These are phyloP conservation scores for Pythium guiyangense DNA, from an alignment of 352 stramenopile species.

Conservation along the genomic window DNA sequence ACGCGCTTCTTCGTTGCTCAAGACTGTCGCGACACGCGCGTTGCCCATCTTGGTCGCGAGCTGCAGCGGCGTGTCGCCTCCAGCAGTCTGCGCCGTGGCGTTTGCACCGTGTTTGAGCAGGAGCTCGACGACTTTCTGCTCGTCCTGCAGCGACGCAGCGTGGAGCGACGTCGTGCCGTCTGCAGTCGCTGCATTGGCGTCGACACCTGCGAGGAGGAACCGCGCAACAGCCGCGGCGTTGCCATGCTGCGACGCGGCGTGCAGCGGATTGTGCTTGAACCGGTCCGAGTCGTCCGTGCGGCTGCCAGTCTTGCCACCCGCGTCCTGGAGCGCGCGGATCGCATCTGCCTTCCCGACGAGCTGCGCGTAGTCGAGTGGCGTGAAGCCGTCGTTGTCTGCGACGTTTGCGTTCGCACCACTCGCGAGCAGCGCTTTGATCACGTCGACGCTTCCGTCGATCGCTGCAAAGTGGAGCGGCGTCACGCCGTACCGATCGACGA, in stretches of 20 bases:
- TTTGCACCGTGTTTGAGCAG: constrained; percentile 1
- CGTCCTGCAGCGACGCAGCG: background rate
- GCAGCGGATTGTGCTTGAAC: background rate
- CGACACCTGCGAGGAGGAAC: background rate
- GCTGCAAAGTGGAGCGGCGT: constrained; percentile 23
- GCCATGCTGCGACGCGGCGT: background rate
- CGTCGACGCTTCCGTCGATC: background rate
- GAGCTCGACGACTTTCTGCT: background rate
- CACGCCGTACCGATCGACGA: constrained; percentile 10
- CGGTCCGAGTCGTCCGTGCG: background rate
- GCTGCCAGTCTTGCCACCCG: background rate
- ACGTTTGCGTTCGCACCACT: constrained; percentile 9
- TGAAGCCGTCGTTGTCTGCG: constrained; percentile 1
- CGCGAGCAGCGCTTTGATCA: constrained; percentile 1
- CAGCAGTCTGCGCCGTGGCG: background rate
- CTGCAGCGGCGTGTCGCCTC: background rate
- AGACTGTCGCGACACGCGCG: background rate
- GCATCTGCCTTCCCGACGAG: background rate
- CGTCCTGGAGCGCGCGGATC: background rate
- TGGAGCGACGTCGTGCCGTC: background rate
- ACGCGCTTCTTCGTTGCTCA: background rate
- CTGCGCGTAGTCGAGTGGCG: constrained; percentile 1
- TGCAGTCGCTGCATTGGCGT: background rate
- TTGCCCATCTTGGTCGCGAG: background rate
- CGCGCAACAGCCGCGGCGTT: background rate